These are phyloP conservation scores for Pseudogymnoascus sp. DNA, from an alignment of 2,329 filamentous ascomycete species.

Conservation along the genomic window DNA sequence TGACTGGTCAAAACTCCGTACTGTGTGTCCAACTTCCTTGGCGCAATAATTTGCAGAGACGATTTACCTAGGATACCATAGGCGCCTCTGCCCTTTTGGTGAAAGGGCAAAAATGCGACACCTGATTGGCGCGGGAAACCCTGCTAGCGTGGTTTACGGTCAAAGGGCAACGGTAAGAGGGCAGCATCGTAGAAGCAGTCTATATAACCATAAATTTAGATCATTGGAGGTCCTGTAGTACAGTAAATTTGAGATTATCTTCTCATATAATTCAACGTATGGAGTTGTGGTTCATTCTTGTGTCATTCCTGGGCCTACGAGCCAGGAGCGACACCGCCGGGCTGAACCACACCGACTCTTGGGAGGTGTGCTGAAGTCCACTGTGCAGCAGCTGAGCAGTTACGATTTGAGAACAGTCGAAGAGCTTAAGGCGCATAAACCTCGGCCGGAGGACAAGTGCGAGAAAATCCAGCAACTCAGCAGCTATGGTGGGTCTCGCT, in stretches of 20 bases:
- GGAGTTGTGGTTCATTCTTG: conserved; percentile 7
- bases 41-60: no score
- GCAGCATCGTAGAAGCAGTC: background rate
- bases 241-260: no score
- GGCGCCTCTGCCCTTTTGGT: background rate
- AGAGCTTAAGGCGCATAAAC: conserved; percentile 10
- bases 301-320: background rate
- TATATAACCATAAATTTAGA: background rate
- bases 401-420: conserved; percentile 7
- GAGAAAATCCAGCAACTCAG: background rate
- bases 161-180: background rate
- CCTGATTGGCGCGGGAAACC: background rate
- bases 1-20: no score
- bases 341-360: conserved; percentile 9
- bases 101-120: background rate
- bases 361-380: background rate
- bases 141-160: background rate
- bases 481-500: background rate
- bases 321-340: conserved; percentile 9
- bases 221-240: no score
- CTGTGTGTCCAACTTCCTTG: no score
- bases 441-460: background rate
- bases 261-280: conserved; percentile 10
- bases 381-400: background rate
- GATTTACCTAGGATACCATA: no score